phyloP scores from a whole-genome alignment of 108 stramenopile genomes.

The Pseudonitzschia multistriata region DNA sequence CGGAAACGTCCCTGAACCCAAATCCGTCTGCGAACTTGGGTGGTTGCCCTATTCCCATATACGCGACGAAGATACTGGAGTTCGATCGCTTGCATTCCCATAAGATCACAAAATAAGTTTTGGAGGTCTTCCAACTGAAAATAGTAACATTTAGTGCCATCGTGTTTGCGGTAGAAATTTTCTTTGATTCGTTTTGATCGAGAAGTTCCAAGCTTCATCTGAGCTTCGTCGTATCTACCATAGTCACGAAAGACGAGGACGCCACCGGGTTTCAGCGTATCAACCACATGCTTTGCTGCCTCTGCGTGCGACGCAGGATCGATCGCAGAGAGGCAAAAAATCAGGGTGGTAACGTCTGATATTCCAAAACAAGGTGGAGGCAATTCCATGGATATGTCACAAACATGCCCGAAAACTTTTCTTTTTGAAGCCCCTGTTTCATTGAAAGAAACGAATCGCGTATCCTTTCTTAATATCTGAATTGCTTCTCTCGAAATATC shows the following conservation, averaged over 20 bases:
- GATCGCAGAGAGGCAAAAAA: slow-evolving; percentile 86
- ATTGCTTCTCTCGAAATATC: slow-evolving; percentile 70
- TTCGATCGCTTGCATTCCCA: slow-evolving; percentile 64
- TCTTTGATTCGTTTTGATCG: slow-evolving; percentile 54
- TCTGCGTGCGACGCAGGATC: slow-evolving; percentile 45
- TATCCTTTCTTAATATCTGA: slow-evolving; percentile 52
- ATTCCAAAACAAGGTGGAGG: slow-evolving; percentile 40
- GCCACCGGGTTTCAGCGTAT: slow-evolving; percentile 64
- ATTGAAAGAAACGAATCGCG: slow-evolving; percentile 46
- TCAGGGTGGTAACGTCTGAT: slow-evolving; percentile 60
- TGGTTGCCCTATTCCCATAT: slow-evolving; percentile 54
- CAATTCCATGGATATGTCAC: slow-evolving; percentile 33
- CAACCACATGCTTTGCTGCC: slow-evolving; percentile 52
- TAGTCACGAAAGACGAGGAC: slow-evolving; percentile 82
- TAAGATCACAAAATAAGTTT: slow-evolving; percentile 43
- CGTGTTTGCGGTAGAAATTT: slow-evolving; percentile 62
- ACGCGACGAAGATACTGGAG: slow-evolving; percentile 54
- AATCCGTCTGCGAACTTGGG: slow-evolving; percentile 54
- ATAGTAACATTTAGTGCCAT: slow-evolving; percentile 71
- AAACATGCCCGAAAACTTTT: slow-evolving; percentile 54
- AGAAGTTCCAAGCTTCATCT: slow-evolving; percentile 61
- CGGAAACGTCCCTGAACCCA: slow-evolving; percentile 79
- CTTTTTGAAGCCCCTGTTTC: slow-evolving; percentile 20
- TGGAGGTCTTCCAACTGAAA: slow-evolving; percentile 67
- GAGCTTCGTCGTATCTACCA: slow-evolving; percentile 85